Evolutionary conservation across 768 basidiomycete species (phyloP), one percentile per base, ranked within the genome.

Genomic region (Clavaria fumosa): DNA sequence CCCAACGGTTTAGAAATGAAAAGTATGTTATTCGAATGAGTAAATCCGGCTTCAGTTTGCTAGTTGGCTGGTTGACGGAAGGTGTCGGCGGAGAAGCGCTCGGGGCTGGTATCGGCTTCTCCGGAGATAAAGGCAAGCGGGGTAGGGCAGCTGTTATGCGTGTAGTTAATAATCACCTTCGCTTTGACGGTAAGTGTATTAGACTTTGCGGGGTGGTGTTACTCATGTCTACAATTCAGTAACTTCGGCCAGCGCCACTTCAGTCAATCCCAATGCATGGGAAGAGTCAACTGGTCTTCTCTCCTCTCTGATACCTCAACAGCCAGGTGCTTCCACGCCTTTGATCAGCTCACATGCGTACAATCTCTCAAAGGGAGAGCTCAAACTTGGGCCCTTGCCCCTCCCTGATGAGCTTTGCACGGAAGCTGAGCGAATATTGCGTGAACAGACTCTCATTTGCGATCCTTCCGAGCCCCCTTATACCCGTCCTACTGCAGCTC

Each of bases 21-120:
- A 89, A 90, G 56, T 99, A 96, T 57, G 71, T 74, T 23, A 68
- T 97, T 36, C 72, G 74, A 28, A 84, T 97, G 74, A 85, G 83
- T 38, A 72, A 85, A 19, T 90, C 90, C 24, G 85, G 90, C 5
- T 93, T 95, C 52, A 72, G 81, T 31, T 72, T 99, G 20, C 65
- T 99, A 5, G 69, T 97, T 2, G 91, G 93, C 21, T 99, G 95
- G 95, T 60, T 97, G 40, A 95, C 88, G 17, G 91, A 96, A 53
- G 90, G 89, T 11, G 65, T 79, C 38, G 76, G 90, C 41, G 78
- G 90, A 39, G 85, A 88, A 54, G 70, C 78, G n/a, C 53, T 79
- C 45, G 91, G 91, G 35, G 62, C 67, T 41, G 77, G 86, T 5
- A 70, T 75, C 35, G 78, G 88, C 0, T 85, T 86, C 48, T 64